Conservation (phyloP, 371 early-diverging fungal species). For the Basidiobolus meristosporus region DNA sequence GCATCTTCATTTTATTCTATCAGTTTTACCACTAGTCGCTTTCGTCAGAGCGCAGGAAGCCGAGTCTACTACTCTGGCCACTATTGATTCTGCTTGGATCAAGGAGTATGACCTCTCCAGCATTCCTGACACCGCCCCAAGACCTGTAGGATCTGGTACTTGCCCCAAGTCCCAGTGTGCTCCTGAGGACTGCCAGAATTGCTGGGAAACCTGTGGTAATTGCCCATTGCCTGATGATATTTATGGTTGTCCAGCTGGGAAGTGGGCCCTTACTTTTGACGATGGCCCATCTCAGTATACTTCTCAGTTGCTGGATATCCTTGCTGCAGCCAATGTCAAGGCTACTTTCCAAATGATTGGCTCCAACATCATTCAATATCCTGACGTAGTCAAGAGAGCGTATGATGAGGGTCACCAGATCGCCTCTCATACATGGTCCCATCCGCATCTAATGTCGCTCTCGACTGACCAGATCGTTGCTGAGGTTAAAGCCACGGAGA, state of each 20-base stretch:
- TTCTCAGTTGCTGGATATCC: conserved; percentile 15
- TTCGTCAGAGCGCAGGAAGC: too few relatives aligned
- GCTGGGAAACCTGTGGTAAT: conserved; percentile 19
- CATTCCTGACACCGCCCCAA: too few relatives aligned
- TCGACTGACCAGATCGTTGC: conserved; percentile 5
- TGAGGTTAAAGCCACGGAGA: conserved; percentile 12
- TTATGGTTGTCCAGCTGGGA: conserved; percentile 10
- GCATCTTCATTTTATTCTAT: too few relatives aligned
- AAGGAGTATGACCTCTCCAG: too few relatives aligned
- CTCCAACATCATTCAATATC: conserved; percentile 7
- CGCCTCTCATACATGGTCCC: conserved; percentile 25
- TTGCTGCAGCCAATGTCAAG: too few relatives aligned
- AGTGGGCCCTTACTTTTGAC: conserved; percentile 22
- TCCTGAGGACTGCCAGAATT: conserved; percentile 12
- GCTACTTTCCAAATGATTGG: conserved; percentile 52
- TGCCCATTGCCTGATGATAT: conserved; percentile 9
- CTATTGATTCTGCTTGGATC: too few relatives aligned
- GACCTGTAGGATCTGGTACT: conserved; percentile 13
- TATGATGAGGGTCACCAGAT: conserved; percentile 23
- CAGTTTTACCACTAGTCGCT: too few relatives aligned
- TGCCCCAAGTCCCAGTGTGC: conserved; percentile 14
- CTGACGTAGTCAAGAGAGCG: conserved; percentile 11
- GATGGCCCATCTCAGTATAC: conserved; percentile 20
- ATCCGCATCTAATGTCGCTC: conserved; percentile 14
- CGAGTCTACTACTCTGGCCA: too few relatives aligned